These are phyloP conservation scores for Coccomyxa sp. DNA, from an alignment of 139 green algal genomes.

Conservation along the genomic window DNA sequence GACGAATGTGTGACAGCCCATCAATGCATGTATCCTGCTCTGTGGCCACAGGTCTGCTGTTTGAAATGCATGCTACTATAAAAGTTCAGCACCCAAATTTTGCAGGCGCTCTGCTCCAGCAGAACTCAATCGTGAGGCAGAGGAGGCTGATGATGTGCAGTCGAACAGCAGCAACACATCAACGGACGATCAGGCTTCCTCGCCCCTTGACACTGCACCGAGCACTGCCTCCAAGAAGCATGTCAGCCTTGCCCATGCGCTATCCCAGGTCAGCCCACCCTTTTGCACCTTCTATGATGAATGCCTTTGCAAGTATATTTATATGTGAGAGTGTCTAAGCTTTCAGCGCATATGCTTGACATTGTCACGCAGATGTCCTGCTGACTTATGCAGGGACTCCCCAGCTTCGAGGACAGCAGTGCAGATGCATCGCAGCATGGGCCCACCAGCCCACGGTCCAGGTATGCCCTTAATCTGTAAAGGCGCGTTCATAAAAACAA, in stretches of 20 bases:
- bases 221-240: neutral
- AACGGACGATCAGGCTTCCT: neutral
- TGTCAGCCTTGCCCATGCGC: neutral
- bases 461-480: no score
- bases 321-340: no score
- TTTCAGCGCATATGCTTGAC: no score
- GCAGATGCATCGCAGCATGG: no score
- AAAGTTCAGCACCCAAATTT: neutral
- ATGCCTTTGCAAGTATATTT: neutral
- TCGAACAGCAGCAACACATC: neutral
- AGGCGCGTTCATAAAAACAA: neutral
- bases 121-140: neutral
- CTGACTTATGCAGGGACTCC: neutral
- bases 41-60: neutral
- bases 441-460: no score
- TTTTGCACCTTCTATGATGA: neutral
- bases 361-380: no score
- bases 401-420: neutral
- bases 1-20: neutral
- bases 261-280: neutral
- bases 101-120: neutral
- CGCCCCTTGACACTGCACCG: neutral
- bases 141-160: neutral
- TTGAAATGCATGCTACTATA: neutral
- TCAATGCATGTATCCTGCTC: neutral